Conservation (phyloP, 441 rosid species). For the Bocquillonia castaneifolia region DNA sequence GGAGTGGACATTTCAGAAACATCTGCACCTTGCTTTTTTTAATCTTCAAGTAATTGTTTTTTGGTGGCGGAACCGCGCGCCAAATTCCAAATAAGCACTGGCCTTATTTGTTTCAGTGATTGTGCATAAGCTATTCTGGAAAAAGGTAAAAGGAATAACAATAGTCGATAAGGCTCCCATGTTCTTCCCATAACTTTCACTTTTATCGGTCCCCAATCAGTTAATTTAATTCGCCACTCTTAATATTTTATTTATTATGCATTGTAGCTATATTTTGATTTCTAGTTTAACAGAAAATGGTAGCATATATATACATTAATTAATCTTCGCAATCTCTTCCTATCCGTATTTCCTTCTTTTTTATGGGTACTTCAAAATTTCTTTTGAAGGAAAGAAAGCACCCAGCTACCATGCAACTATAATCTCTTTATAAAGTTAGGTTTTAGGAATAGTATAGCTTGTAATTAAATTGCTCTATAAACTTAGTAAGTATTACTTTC, state of each 20-base stretch:
- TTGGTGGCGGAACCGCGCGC: constrained; percentile 39
- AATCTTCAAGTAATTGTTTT: constrained; percentile 14
- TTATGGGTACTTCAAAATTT: not conserved
- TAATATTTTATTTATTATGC: not conserved
- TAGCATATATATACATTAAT: too few relatives aligned
- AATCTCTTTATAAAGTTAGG: too few relatives aligned
- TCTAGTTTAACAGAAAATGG: not conserved
- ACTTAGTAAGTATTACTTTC: too few relatives aligned
- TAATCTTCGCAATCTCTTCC: too few relatives aligned
- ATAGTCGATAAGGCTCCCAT: constrained; percentile 35
- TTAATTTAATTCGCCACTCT: constrained; percentile 14
- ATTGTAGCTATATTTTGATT: not conserved
- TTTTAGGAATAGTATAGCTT: too few relatives aligned
- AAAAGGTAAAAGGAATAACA: constrained; percentile 34
- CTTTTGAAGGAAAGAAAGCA: not conserved
- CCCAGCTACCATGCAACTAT: too few relatives aligned
- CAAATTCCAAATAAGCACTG: constrained; percentile 25
- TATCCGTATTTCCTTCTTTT: too few relatives aligned
- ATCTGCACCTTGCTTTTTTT: constrained; percentile 6
- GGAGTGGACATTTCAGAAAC: constrained; percentile 25
- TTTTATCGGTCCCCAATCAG: constrained; percentile 36
- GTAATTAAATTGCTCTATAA: too few relatives aligned
- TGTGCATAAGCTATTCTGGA: constrained; percentile 37
- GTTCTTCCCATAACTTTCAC: constrained; percentile 50
- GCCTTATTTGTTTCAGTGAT: constrained; percentile 26